Evolutionary conservation across 805 yeast genomes (phyloP).

Genomic region (Saccharomycopsis fodiens): DNA sequence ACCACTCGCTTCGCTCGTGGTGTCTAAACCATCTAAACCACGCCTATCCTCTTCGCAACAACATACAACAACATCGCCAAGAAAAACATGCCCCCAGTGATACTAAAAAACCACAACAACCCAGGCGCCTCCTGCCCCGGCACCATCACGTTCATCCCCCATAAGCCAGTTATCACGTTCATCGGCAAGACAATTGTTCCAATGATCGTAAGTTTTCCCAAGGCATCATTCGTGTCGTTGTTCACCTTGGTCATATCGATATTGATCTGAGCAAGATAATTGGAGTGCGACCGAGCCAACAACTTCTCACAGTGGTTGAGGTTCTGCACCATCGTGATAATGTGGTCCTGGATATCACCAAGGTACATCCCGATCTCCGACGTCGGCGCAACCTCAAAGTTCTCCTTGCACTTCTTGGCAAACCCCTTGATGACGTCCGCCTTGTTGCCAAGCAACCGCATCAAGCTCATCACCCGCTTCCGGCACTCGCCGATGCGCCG

Average conservation of each 20-base stretch:
- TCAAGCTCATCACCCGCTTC: slow-evolving; percentile 84
- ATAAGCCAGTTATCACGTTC: slow-evolving; percentile 90
- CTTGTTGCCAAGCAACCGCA: slow-evolving; percentile 78
- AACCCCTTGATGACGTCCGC: slow-evolving; percentile 96
- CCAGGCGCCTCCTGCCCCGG: slow-evolving; percentile 76
- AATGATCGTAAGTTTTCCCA: slow-evolving; percentile 85
- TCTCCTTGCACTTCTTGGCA: slow-evolving; percentile 83
- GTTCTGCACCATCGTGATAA: slow-evolving; percentile 94
- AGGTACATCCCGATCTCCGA: slow-evolving; percentile 92
- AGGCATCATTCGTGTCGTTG: slow-evolving; percentile 93
- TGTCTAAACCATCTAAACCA: slow-evolving; percentile 6
- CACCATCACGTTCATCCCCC: slow-evolving; percentile 98
- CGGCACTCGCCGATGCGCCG: slow-evolving; percentile 93
- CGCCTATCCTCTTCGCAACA: slow-evolving; percentile 17
- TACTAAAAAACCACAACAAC: slow-evolving; percentile 57
- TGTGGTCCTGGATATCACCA: slow-evolving; percentile 97
- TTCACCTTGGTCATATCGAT: slow-evolving; percentile 97
- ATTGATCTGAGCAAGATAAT: slow-evolving; percentile 92
- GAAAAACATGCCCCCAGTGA: slow-evolving; percentile 37
- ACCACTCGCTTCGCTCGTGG: background rate
- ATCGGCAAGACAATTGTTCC: slow-evolving; percentile 97
- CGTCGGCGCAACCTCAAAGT: slow-evolving; percentile 64
- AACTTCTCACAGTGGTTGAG: slow-evolving; percentile 91
- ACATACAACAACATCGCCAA: slow-evolving; percentile 39
- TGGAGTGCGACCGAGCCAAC: slow-evolving; percentile 87